A percentile compares a stretch with the other conserved stretches of the same genome.
phyloP scores from a whole-genome alignment of 441 rosid species.

The Jatropha podagrica region DNA sequence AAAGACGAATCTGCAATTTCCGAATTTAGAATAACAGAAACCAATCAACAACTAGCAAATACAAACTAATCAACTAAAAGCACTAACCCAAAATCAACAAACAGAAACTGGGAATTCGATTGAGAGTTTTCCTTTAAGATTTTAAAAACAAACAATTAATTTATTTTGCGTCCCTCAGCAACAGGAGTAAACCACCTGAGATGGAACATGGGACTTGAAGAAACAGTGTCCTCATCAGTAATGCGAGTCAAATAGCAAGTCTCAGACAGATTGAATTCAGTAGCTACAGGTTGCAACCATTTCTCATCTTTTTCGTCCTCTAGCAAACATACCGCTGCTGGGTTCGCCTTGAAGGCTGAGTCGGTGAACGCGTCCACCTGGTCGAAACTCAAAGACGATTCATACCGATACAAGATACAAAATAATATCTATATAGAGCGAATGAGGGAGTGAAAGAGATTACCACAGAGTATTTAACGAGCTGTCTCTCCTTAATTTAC shows the following conservation, averaged over 20 bases:
- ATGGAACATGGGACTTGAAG: slow-evolving; percentile 43
- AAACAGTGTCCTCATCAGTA: slow-evolving; percentile 1
- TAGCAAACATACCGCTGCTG: slow-evolving; percentile 67
- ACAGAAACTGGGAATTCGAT: neutral
- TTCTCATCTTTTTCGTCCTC: slow-evolving; percentile 56
- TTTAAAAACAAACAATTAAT: neutral
- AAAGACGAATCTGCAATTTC: slow-evolving; percentile 49
- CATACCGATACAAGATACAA: neutral
- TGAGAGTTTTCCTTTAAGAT: too few relatives aligned
- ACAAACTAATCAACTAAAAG: neutral
- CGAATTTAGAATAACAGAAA: neutral
- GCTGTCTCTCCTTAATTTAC: slow-evolving; percentile 18
- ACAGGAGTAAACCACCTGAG: slow-evolving; percentile 85
- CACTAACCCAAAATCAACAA: neutral
- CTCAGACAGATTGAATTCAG: slow-evolving; percentile 66
- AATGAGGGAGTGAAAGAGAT: neutral
- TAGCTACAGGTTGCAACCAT: slow-evolving; percentile 67
- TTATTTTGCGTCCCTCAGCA: slow-evolving; percentile 46
- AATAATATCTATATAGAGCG: neutral
- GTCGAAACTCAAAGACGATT: neutral
- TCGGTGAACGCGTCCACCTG: slow-evolving; percentile 84
- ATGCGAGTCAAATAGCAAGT: slow-evolving; percentile 54
- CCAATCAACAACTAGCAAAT: neutral
- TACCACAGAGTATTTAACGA: slow-evolving; percentile 55
- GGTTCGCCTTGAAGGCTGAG: slow-evolving; percentile 72